phyloP scores from a whole-genome alignment of 345 rosid genomes.

The Leavenworthia alabamica region DNA sequence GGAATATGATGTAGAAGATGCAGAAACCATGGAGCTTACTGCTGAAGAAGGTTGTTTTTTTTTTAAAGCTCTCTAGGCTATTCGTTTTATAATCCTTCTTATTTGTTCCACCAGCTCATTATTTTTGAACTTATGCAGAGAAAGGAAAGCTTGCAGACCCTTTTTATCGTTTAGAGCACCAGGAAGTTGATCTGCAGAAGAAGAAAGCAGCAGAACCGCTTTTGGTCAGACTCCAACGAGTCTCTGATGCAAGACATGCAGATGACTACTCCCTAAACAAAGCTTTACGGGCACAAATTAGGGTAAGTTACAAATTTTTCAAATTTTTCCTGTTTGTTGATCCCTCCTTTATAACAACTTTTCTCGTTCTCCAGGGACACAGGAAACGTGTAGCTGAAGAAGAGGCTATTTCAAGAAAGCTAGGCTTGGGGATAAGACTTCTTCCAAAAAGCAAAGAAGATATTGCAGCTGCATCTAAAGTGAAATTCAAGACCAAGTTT shows the following conservation, averaged over 20 bases:
- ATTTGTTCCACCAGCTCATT: background rate
- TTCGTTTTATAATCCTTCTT: background rate
- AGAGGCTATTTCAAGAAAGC: slow-evolving; percentile 59
- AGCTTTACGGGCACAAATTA: slow-evolving; percentile 68
- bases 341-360: slow-evolving; percentile 5
- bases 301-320: slow-evolving; percentile 34
- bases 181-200: slow-evolving; percentile 85
- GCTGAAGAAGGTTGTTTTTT: slow-evolving; percentile 76
- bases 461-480: slow-evolving; percentile 44
- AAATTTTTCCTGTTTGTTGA: background rate
- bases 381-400: slow-evolving; percentile 86
- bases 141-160: slow-evolving; percentile 93
- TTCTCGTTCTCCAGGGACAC: slow-evolving; percentile 41
- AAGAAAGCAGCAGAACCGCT: slow-evolving; percentile 94
- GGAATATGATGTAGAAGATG: slow-evolving; percentile 87
- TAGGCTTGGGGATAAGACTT: slow-evolving; percentile 71
- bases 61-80: too few relatives aligned
- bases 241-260: slow-evolving; percentile 73
- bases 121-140: slow-evolving; percentile 38
- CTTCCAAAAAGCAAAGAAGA: slow-evolving; percentile 68
- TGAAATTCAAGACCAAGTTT: slow-evolving; percentile 64
- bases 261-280: slow-evolving; percentile 84
- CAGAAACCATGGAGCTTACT: slow-evolving; percentile 86
- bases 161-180: slow-evolving; percentile 88
- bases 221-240: slow-evolving; percentile 70